Conservation (phyloP, 2,329 filamentous ascomycete genomes). For the Diaporthe sp. region DNA sequence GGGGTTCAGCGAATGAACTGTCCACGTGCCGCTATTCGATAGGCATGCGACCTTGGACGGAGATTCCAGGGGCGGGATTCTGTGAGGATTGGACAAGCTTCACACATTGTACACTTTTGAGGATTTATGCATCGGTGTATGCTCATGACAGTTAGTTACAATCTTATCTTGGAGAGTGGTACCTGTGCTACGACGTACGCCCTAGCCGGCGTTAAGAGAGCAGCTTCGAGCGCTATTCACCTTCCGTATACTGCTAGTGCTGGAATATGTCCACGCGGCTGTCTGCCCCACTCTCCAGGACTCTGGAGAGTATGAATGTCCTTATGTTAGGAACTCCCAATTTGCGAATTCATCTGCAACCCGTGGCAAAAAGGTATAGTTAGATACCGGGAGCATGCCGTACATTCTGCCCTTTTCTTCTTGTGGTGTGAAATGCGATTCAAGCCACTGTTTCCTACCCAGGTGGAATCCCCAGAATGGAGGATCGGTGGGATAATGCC, state of each 20-base stretch:
- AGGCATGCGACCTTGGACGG: background rate
- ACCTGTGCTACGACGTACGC: background rate
- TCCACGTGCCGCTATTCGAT: background rate
- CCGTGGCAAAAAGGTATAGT: too few species aligned
- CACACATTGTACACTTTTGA: background rate
- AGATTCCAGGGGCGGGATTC: background rate
- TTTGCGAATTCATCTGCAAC: too few species aligned
- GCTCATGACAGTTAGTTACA: background rate
- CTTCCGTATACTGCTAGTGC: background rate
- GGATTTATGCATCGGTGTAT: background rate
- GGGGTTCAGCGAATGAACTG: background rate
- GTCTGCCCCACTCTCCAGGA: background rate
- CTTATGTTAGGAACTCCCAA: background rate
- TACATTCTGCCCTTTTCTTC: too few species aligned
- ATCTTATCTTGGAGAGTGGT: background rate
- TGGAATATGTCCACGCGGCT: background rate
- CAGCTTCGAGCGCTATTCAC: background rate
- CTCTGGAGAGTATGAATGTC: background rate
- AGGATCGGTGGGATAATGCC: too few species aligned
- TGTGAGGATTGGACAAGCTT: background rate
- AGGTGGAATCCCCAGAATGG: too few species aligned
- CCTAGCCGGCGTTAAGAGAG: background rate
- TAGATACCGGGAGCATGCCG: too few species aligned
- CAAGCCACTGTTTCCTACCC: too few species aligned
- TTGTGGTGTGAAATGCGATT: too few species aligned